These are phyloP conservation scores for Nematocida sp. DNA, from an alignment of 371 early-diverging fungal species.

Conservation along the genomic window DNA sequence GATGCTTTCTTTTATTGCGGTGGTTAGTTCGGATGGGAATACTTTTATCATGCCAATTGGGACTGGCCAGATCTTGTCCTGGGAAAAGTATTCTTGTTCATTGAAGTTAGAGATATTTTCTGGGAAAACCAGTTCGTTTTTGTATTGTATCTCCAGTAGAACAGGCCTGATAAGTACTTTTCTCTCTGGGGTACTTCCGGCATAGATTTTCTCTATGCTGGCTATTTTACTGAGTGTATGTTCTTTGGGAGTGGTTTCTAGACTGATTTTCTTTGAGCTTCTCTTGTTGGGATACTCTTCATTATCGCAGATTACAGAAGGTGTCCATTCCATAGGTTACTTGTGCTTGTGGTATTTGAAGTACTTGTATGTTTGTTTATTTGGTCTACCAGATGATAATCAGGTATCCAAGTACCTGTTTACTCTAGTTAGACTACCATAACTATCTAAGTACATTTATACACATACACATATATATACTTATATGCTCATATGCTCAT, in stretches of 20 bases:
- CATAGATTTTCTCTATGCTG: constrained; percentile 17
- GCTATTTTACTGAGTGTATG: too few relatives aligned
- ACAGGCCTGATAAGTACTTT: constrained; percentile 12
- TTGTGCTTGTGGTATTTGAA: neutral
- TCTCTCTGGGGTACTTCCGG: neutral
- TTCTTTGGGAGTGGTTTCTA: too few relatives aligned
- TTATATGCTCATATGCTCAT: too few relatives aligned
- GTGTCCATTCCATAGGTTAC: neutral
- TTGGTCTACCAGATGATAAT: neutral
- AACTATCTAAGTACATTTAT: too few relatives aligned
- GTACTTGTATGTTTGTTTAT: neutral
- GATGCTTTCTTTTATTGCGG: constrained; percentile 40
- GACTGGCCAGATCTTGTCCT: neutral
- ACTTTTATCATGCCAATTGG: neutral
- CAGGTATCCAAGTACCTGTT: neutral
- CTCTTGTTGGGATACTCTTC: too few relatives aligned
- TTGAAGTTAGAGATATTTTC: neutral
- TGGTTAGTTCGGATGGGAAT: neutral
- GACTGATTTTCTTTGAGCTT: too few relatives aligned
- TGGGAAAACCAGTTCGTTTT: neutral
- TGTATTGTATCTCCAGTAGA: constrained; percentile 1
- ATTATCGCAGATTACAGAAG: neutral
- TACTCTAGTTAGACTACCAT: neutral
- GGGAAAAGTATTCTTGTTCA: neutral
- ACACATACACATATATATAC: too few relatives aligned